phyloP scores from a whole-genome alignment of 352 stramenopile genomes.

The Phytophthora idaei region DNA sequence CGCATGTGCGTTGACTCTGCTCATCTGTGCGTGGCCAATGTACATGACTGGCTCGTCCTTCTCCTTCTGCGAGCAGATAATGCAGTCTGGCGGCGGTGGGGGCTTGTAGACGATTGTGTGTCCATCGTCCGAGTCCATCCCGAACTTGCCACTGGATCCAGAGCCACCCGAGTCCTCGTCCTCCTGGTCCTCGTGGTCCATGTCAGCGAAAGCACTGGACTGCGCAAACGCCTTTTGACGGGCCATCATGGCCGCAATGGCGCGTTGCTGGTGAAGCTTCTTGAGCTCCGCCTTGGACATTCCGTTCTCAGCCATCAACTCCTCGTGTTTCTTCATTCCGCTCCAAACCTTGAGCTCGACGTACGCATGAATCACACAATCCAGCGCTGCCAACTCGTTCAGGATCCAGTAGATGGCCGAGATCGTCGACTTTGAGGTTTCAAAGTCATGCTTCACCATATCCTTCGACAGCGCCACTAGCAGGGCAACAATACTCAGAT shows the following conservation, averaged over 20 bases:
- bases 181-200: slow-evolving; percentile 72
- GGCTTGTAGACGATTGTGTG: slow-evolving; percentile 68
- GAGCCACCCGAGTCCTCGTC: slow-evolving; percentile 40
- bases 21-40: slow-evolving; percentile 83
- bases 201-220: slow-evolving; percentile 68
- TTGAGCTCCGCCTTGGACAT: slow-evolving; percentile 76
- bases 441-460: slow-evolving; percentile 77
- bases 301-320: slow-evolving; percentile 52
- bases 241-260: slow-evolving; percentile 86
- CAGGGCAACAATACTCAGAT: slow-evolving; percentile 66
- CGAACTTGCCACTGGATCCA: slow-evolving; percentile 25
- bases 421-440: slow-evolving; percentile 79
- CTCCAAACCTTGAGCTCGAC: slow-evolving; percentile 69
- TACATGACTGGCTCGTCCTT: slow-evolving; percentile 87
- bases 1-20: slow-evolving; percentile 57
- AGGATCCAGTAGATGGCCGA: slow-evolving; percentile 86
- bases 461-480: slow-evolving; percentile 68
- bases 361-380: slow-evolving; percentile 54
- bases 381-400: slow-evolving; percentile 60
- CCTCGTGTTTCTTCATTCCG: slow-evolving; percentile 67
- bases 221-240: slow-evolving; percentile 79
- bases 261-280: slow-evolving; percentile 82
- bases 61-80: slow-evolving; percentile 88
- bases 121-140: slow-evolving; percentile 25
- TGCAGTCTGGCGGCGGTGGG: slow-evolving; percentile 74